phyloP scores from a whole-genome alignment of 2,329 filamentous ascomycete genomes.

The Colletotrichum agaves region DNA sequence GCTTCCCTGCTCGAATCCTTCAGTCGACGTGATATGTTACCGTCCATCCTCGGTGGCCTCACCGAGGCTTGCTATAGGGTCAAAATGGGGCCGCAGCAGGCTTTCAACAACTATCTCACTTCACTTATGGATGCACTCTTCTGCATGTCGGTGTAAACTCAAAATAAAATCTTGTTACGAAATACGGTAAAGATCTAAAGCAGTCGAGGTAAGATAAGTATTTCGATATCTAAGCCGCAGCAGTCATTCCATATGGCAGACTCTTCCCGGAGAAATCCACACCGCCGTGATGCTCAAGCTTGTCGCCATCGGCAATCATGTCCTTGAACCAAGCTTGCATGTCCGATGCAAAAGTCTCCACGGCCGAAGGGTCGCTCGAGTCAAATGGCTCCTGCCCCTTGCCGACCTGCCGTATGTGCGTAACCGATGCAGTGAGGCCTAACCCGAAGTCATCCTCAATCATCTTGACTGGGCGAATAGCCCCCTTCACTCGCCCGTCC shows the following conservation, averaged over 20 bases:
- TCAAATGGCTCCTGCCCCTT: conserved; percentile 43
- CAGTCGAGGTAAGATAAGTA: not conserved
- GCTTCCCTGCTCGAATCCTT: no score
- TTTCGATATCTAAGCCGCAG: not conserved
- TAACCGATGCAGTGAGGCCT: not conserved
- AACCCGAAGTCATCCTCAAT: conserved; percentile 20
- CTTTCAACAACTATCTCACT: no score
- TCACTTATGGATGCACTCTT: no score
- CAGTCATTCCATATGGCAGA: conserved; percentile 5
- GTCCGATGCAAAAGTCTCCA: conserved; percentile 40
- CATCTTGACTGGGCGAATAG: conserved; percentile 17
- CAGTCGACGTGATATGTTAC: no score
- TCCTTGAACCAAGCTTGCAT: conserved; percentile 41
- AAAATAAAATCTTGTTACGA: no score
- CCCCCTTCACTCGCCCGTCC: conserved; percentile 4
- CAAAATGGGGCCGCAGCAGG: no score
- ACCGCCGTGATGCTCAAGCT: conserved; percentile 42
- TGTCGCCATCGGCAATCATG: conserved; percentile 42
- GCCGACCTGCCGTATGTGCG: conserved; percentile 23
- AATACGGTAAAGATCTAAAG: no score
- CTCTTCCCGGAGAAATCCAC: conserved; percentile 40
- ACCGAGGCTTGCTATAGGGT: no score
- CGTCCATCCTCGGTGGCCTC: no score
- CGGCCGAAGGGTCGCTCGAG: conserved; percentile 37
- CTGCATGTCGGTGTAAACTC: no score